These are phyloP conservation scores for Datura wrightii DNA, from an alignment of 257 asterid species.

Conservation along the genomic window DNA sequence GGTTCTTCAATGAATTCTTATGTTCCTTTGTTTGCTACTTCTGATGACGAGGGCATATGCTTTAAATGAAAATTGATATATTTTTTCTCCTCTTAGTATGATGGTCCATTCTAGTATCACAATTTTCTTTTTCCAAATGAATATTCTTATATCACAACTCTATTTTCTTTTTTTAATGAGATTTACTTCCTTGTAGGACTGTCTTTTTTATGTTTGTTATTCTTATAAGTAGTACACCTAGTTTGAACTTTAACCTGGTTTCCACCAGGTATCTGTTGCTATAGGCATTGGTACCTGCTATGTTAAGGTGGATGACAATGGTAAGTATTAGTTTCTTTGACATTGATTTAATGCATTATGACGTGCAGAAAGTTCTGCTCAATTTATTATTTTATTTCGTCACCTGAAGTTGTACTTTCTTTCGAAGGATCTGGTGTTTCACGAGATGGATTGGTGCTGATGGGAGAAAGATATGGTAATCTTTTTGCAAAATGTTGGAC, in stretches of 20 bases:
- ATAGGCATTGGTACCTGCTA: conserved; percentile 69
- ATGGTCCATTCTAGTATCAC: neutral
- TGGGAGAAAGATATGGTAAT: conserved; percentile 89
- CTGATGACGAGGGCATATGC: neutral
- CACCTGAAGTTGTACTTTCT: conserved; percentile 26
- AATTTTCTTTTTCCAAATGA: neutral
- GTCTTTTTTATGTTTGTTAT: neutral
- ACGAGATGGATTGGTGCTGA: conserved; percentile 75
- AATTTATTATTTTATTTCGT: conserved; percentile 24
- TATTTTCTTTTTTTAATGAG: neutral
- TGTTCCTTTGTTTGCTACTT: neutral
- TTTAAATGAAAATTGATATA: conserved; percentile 1
- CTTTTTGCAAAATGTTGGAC: conserved; percentile 5
- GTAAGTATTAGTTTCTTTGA: conserved; percentile 47
- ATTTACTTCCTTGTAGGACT: neutral
- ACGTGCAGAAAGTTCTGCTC: neutral
- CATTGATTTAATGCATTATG: neutral
- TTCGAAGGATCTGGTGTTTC: conserved; percentile 78
- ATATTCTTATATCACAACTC: neutral
- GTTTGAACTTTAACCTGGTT: conserved; percentile 28
- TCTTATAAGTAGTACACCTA: conserved; percentile 15
- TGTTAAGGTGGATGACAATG: conserved; percentile 80
- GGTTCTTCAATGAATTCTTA: neutral
- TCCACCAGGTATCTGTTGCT: conserved; percentile 69
- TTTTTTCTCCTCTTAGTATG: neutral